These are phyloP conservation scores for Lactifluus piperatus DNA, from an alignment of 768 basidiomycete genomes.

Conservation along the genomic window DNA sequence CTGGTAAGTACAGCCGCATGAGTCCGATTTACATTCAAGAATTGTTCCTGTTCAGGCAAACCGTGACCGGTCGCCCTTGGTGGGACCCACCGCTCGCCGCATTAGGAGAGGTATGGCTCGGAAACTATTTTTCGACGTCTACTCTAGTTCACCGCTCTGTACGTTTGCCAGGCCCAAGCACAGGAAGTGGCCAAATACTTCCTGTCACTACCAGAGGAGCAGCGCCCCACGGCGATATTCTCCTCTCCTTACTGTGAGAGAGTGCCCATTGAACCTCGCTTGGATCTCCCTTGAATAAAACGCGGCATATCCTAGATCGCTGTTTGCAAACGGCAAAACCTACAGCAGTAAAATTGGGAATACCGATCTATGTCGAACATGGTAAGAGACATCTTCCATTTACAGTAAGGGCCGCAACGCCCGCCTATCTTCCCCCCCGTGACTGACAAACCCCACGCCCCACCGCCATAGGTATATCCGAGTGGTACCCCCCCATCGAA, in stretches of 20 bases:
- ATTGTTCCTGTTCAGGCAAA: conserved; percentile 47
- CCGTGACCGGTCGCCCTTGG: conserved; percentile 56
- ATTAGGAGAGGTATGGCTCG: conserved; percentile 48
- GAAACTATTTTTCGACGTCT: background rate
- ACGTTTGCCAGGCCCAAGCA: conserved; percentile 50
- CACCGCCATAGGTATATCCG: conserved; percentile 44
- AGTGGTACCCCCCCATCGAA: conserved; percentile 71
- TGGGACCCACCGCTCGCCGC: conserved; percentile 69
- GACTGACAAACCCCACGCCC: background rate
- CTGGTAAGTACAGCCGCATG: conserved; percentile 41
- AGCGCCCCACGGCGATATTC: conserved; percentile 69
- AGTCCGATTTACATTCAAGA: background rate
- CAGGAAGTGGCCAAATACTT: conserved; percentile 62
- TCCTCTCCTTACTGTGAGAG: conserved; percentile 76
- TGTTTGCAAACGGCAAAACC: conserved; percentile 77
- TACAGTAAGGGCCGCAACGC: no score
- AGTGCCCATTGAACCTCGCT: background rate
- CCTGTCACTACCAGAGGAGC: conserved; percentile 49
- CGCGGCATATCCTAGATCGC: conserved; percentile 46
- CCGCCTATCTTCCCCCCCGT: no score
- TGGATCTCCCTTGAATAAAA: background rate
- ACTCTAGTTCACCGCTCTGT: background rate
- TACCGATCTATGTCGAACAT: conserved; percentile 75
- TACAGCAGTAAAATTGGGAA: conserved; percentile 44
- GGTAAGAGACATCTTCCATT: conserved; percentile 34